Conservation (phyloP, 768 basidiomycete species). For the Naematelia aurantialba region DNA sequence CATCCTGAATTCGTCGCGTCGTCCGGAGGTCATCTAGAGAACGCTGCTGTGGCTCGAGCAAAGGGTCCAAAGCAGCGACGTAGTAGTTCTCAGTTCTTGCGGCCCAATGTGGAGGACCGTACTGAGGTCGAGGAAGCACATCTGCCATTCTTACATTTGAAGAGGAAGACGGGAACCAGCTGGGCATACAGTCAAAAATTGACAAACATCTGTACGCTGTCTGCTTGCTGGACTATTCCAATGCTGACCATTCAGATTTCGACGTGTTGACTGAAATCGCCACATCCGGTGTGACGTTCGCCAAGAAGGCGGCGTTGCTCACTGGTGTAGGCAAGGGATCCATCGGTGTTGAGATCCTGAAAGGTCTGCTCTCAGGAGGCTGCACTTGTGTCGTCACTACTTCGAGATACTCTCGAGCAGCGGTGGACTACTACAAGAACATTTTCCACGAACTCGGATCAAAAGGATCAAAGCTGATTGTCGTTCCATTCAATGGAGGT, state of each 20-base stretch:
- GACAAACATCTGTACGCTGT: slow-evolving; percentile 60
- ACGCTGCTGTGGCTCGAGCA: slow-evolving; percentile 23
- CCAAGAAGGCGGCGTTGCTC: slow-evolving; percentile 96
- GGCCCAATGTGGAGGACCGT: slow-evolving; percentile 65
- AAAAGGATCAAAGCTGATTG: slow-evolving; percentile 91
- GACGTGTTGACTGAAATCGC: slow-evolving; percentile 98
- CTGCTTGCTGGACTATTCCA: neutral
- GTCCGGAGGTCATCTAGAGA: slow-evolving; percentile 16
- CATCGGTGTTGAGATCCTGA: slow-evolving; percentile 95
- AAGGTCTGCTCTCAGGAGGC: slow-evolving; percentile 92
- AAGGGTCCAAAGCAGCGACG: slow-evolving; percentile 58
- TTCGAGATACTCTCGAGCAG: slow-evolving; percentile 86
- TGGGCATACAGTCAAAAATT: slow-evolving; percentile 99
- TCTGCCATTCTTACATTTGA: slow-evolving; percentile 88
- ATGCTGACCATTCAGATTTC: slow-evolving; percentile 61
- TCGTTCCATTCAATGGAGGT: slow-evolving; percentile 94
- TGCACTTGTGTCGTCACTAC: slow-evolving; percentile 97
- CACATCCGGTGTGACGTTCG: slow-evolving; percentile 95
- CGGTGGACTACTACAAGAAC: slow-evolving; percentile 94
- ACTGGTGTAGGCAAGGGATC: slow-evolving; percentile 98
- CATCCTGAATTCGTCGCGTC: slow-evolving; percentile 58
- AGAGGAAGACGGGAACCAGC: slow-evolving; percentile 87
- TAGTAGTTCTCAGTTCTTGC: slow-evolving; percentile 93
- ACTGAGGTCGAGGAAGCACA: slow-evolving; percentile 79
- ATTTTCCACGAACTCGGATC: slow-evolving; percentile 95